Evolutionary conservation across 2,329 filamentous ascomycete species (phyloP), one percentile per base, ranked within the genome.

Genomic region (Amylocarpus encephaloides): DNA sequence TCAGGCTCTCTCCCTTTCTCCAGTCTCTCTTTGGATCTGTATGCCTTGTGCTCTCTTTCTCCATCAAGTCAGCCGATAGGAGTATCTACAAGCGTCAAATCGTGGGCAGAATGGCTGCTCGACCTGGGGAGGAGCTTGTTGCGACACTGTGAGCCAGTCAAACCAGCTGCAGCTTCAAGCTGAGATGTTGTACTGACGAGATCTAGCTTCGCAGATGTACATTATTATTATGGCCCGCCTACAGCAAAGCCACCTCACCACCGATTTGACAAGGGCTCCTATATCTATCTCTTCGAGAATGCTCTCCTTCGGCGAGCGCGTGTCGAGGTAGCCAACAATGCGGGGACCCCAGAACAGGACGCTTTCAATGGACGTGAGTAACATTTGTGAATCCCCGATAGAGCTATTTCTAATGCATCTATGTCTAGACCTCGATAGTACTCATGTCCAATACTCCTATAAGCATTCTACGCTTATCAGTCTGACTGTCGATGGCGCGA

Each of bases 231-330:
- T 69, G 77, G 78, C 22, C 76, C 82, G n/a, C 82, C 83, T 2
- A 74, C 75, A 5, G 73, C 76, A 50, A 81, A 77, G 50, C 86
- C 86, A 29, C 80, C 76, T n/a, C 87, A 91, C 66, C 85, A 91
- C 67, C 82, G 86, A 46, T 91, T 92, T 67, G 83, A 88, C 67
- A 86, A 86, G 66, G 79, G 82, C 42, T 90, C 85, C 6, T 91
- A 91, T 66, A 78, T 91, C 50, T 91, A 91, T 64, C 72, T 91
- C 5, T 90, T 88, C 66, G 84, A 90, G 67, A 85, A 88, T 64
- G 77, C 85, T 11, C 73, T 73, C 53, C 78, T 83, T 59, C 75
- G 80, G 54, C 76, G 80, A 53, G 84, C 84, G 56, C 83, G 86
- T 58, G 71, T 91, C 56, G 87, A 91, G 68, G 73, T 91, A 54